Percentiles rank a stretch among this genome's conserved stretches.
phyloP scores from a whole-genome alignment of 2,329 filamentous ascomycete genomes.

The Fusarium sp. region DNA sequence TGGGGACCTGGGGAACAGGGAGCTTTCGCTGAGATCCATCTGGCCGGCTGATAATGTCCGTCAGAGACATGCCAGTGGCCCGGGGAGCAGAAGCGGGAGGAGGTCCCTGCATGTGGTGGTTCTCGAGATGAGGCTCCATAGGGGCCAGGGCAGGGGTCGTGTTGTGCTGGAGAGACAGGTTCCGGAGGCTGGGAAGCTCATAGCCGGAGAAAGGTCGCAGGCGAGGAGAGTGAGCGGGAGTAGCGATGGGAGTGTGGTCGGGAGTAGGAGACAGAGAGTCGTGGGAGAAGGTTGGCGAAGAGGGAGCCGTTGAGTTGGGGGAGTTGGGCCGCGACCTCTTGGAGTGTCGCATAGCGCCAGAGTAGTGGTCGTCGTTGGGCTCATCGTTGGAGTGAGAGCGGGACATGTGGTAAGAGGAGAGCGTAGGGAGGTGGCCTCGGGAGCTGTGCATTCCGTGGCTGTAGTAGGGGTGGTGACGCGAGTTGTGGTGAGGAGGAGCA shows the following conservation, averaged over 20 bases:
- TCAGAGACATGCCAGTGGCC: constrained; percentile 81
- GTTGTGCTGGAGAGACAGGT: constrained; percentile 65
- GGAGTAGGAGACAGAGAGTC: constrained; percentile 95
- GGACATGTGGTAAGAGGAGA: constrained; percentile 94
- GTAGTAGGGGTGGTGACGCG: constrained; percentile 68
- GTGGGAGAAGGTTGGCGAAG: constrained; percentile 95
- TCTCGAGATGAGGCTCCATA: constrained; percentile 68
- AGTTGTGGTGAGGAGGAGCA: constrained; percentile 54
- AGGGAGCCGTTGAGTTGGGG: constrained; percentile 94
- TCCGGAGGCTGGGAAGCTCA: constrained; percentile 88
- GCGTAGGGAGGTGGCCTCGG: constrained; percentile 76
- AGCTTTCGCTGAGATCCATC: constrained; percentile 92
- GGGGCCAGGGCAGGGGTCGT: constrained; percentile 68
- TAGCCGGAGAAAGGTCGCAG: constrained; percentile 82
- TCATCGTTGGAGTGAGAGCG: constrained; percentile 87
- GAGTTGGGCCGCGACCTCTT: constrained; percentile 95
- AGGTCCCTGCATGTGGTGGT: constrained; percentile 57
- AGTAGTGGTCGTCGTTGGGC: constrained; percentile 81
- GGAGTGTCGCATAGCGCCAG: constrained; percentile 73
- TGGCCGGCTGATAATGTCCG: constrained; percentile 90
- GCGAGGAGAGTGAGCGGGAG: constrained; percentile 93
- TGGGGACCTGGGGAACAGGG: constrained; percentile 90
- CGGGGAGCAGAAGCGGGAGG: constrained; percentile 64
- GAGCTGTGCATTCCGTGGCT: constrained; percentile 60
- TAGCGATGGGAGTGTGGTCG: constrained; percentile 98